These are phyloP conservation scores for Adansonia digitata DNA, from an alignment of 345 rosid genomes.

Conservation along the genomic window DNA sequence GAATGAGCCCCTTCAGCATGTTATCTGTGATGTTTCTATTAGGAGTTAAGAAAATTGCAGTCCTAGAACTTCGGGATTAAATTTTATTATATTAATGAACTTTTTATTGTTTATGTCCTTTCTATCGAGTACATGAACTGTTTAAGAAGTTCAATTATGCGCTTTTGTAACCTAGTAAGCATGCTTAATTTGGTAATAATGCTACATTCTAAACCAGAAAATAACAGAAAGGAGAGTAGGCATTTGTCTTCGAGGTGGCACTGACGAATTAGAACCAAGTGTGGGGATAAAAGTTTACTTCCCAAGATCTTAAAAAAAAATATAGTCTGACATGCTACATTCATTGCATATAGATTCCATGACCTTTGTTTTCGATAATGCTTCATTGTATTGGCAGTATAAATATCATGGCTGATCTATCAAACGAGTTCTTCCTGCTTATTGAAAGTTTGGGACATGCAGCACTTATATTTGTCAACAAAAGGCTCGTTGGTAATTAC, in stretches of 20 bases:
- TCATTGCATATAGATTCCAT: not conserved
- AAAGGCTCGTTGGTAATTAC: constrained; percentile 33
- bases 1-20: too few relatives aligned
- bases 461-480: constrained; percentile 54
- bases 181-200: not conserved
- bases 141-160: too few relatives aligned
- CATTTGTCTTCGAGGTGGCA: too few relatives aligned
- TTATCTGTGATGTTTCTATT: too few relatives aligned
- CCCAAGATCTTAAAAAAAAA: not conserved
- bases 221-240: not conserved
- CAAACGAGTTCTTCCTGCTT: constrained; percentile 21
- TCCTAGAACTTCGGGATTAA: too few relatives aligned
- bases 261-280: too few relatives aligned
- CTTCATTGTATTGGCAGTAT: constrained; percentile 31
- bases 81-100: not conserved
- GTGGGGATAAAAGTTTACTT: too few relatives aligned
- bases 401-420: constrained; percentile 21
- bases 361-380: constrained; percentile 5
- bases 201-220: not conserved
- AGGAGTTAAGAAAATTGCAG: too few relatives aligned
- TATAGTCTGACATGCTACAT: not conserved
- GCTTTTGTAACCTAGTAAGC: too few relatives aligned
- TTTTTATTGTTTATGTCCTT: not conserved
- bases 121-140: not conserved
- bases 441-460: constrained; percentile 59